These are phyloP conservation scores for Yarrowia galli DNA, from an alignment of 1,139 yeast genomes.

Conservation along the genomic window DNA sequence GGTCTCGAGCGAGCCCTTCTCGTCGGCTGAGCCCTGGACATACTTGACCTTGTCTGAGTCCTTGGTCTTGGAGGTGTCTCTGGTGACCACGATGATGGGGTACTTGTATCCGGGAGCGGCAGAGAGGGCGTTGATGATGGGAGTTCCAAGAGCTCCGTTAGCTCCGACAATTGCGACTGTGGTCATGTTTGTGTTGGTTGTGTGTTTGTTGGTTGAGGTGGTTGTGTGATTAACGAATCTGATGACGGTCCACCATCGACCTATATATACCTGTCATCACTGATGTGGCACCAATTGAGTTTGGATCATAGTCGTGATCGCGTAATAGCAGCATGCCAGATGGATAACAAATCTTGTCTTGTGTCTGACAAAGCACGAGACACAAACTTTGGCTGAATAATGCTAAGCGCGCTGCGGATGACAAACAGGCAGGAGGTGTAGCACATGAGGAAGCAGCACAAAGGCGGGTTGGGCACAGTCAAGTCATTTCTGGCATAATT, in stretches of 20 bases:
- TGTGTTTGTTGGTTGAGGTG: background rate
- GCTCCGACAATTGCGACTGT: conserved; percentile 62
- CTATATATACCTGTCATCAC: background rate
- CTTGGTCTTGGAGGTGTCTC: conserved; percentile 53
- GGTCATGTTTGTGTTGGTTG: conserved; percentile 8
- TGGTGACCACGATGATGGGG: conserved; percentile 62
- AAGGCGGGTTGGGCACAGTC: too few species aligned
- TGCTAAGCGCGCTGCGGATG: too few species aligned
- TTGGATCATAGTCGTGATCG: conserved; percentile 4
- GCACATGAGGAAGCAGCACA: too few species aligned
- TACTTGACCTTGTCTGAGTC: conserved; percentile 56
- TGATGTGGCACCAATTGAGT: conserved; percentile 13
- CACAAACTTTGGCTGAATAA: too few species aligned
- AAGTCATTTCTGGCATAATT: too few species aligned
- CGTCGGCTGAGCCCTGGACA: conserved; percentile 49
- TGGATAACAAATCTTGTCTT: conserved; percentile 3
- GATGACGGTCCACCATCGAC: too few species aligned
- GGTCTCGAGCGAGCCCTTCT: conserved; percentile 45
- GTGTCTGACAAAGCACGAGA: background rate
- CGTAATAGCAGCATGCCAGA: conserved; percentile 10
- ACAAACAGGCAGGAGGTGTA: too few species aligned
- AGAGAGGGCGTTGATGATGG: conserved; percentile 55
- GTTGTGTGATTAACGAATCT: too few species aligned
- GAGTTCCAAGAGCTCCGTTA: conserved; percentile 61
- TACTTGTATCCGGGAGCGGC: conserved; percentile 24